Evolutionary conservation across 768 basidiomycete genomes (phyloP), one percentile per base, ranked within the genome.

Genomic region (Floccularia luteovirens): DNA sequence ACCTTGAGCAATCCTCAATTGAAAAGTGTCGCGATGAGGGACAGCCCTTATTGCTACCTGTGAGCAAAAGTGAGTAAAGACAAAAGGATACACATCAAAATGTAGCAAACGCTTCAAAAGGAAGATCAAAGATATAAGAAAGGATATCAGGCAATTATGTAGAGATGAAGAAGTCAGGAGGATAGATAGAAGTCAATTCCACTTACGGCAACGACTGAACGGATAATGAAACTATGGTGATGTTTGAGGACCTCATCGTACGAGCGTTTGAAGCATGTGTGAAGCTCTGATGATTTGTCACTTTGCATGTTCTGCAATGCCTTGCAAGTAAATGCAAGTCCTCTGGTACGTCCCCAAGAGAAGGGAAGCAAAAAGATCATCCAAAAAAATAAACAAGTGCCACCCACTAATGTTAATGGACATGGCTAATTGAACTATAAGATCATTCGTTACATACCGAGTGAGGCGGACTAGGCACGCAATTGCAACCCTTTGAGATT

Each of bases 221-320:
- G 77, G 44, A 86, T 67, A 47, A 85, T 22, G 54, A 82, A 82
- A 0, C 74, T 65, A 53, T 83, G 80, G 56, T 85, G 81, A 43
- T 77, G 79, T 38, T 58, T 63, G 36, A 88, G 66, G 13, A 83
- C 75, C 39, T 69, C 66, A 45, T 88, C 82, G 54, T 84, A 88
- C 2, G 85, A 71, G 30, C 74, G 65, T 56, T 70, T 74, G 65
- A 88, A 87, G 57, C 84, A 85, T 43, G 71, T 64, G 48, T 79
- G 72, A 32, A 85, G 61, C 45, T 82, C 79, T 1, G 68, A 52
- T 19, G 50, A 51, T 13, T 57, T 58, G 48, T 85, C 76, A 4
- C 56, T 56, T 47, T 80, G 82, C 67, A 78, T 74, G 49, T 77
- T 67, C 55, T 78, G 73, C 27, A 88, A 66, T 11, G 83, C 83